Base-by-base conservation (phyloP, 129 eudicot species). In the Rutidosis leptorrhynchoides region DNA sequence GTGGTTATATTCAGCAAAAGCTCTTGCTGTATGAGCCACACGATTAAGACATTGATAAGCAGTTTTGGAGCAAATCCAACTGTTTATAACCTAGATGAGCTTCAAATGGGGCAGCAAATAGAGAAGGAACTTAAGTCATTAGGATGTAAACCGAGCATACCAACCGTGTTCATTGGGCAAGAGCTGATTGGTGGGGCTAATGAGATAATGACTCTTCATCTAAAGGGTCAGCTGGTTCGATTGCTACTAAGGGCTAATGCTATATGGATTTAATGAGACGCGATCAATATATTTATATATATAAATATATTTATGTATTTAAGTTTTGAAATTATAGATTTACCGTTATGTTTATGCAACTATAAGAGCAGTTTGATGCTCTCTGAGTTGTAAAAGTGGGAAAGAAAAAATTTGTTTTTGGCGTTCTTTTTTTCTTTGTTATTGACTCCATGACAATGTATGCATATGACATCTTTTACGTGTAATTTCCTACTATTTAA, bases 181-280 rank as follows among this genome's bases (percentile, higher is more conserved):
- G 24, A 78, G 68, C 74, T 80, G 49, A 74, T 84, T 24, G 97
- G 97, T 11, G 97, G 97, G 52, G 65, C 97, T 14, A 77, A 90
- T 76, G 92, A 87, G 75, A 69, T 87, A 26, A 87, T 87, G 80
- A 82, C 85, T 78, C 97, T 90, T 65, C 85, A 83, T 74, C 35
- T 87, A 19, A 63, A 76, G 78, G 86, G 90, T 22, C 74, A 80
- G 70, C 80, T 90, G 61, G 87, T 77, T 56, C 92, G 93, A 25
- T 61, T 80, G 78, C 96, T 90, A 35, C 80, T 76, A 10, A 78
- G 78, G 71, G 92, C 97, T 32, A 82, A 82, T 3, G 97, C 96
- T 27, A 90, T 90, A 57, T 90, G 97, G 95, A 37, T 87, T 24
- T 90, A 78, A 78, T 40, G 27, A 60, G 57, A 65, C 29, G 15